Conservation (phyloP, 2,329 filamentous ascomycete species). For the Colletotrichum eremochloae region DNA sequence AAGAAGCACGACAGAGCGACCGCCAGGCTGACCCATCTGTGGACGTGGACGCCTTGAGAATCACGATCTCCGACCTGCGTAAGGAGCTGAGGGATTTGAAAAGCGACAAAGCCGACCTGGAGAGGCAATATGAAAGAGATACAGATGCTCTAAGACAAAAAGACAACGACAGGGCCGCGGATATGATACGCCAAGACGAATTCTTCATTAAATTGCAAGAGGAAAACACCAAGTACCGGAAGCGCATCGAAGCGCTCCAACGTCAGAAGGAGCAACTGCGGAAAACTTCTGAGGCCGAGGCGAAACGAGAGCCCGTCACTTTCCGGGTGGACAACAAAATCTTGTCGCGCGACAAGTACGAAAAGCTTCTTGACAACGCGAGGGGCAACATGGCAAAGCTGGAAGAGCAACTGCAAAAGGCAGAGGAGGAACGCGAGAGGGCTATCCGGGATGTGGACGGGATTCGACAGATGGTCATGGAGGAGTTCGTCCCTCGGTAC, state of each 20-base stretch:
- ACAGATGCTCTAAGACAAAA: neutral
- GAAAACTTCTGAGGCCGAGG: neutral
- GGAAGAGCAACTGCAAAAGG: neutral
- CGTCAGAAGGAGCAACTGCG: neutral
- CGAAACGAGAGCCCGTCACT: neutral
- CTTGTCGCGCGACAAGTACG: slow-evolving; percentile 9
- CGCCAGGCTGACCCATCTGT: neutral
- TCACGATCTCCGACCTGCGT: neutral
- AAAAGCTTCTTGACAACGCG: slow-evolving; percentile 27
- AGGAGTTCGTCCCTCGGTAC: slow-evolving; percentile 5
- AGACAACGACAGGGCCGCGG: neutral
- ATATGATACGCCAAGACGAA: neutral
- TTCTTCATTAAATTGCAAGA: neutral
- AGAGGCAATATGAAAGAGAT: neutral
- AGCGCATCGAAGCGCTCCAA: neutral
- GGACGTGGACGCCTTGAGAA: neutral
- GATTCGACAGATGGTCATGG: neutral
- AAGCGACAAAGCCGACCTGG: neutral
- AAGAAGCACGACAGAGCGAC: neutral
- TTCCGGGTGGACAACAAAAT: slow-evolving; percentile 21
- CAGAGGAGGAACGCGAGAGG: neutral
- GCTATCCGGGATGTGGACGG: neutral
- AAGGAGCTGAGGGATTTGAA: neutral
- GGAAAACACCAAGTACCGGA: neutral
- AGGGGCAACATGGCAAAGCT: slow-evolving; percentile 19